These are phyloP conservation scores for Vaccinium vitisidaea DNA, from an alignment of 148 eudicot species.

Conservation along the genomic window DNA sequence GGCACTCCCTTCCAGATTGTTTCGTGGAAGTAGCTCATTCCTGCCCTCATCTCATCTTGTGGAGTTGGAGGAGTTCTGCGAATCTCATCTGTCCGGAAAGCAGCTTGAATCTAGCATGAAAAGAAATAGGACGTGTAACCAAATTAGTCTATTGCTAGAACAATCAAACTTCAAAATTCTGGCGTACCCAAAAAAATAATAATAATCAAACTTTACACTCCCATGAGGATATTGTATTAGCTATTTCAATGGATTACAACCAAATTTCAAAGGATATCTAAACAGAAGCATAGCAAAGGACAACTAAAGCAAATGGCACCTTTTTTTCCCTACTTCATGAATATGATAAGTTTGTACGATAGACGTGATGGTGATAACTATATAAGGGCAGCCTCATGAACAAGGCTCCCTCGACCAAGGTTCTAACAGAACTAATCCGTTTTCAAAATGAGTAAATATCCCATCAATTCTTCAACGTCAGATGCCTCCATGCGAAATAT, in stretches of 20 bases:
- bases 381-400: neutral
- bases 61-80: slow-evolving; percentile 91
- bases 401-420: neutral
- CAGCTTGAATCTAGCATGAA: slow-evolving; percentile 86
- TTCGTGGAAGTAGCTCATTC: slow-evolving; percentile 99
- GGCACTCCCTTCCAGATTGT: slow-evolving; percentile 98
- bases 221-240: neutral
- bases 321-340: neutral
- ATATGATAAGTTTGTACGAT: neutral
- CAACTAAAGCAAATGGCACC: slow-evolving; percentile 1
- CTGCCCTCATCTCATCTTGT: slow-evolving; percentile 99
- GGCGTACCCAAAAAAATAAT: too few species aligned
- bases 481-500: neutral
- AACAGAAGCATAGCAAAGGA: neutral
- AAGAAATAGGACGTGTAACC: neutral
- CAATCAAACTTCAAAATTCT: neutral
- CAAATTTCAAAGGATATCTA: neutral
- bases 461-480: neutral
- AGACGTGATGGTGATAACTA: neutral
- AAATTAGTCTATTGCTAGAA: neutral
- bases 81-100: slow-evolving; percentile 96
- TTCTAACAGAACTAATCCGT: neutral
- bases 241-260: neutral
- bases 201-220: neutral
- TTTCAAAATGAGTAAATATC: neutral